Conservation (phyloP, 345 rosid genomes). For the Citrus glauca region DNA sequence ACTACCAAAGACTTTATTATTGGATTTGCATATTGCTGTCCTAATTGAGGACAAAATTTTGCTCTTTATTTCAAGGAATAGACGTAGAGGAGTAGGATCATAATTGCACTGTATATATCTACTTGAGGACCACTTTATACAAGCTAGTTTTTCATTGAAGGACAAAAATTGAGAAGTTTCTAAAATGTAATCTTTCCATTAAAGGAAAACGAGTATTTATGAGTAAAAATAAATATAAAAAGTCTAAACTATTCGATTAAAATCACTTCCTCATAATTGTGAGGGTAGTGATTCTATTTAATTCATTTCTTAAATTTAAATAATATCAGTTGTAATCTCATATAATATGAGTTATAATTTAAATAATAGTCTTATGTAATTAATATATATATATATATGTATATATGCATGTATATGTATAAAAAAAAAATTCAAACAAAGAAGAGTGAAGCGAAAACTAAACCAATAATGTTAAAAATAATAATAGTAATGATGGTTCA, state of each 20-base stretch:
- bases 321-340: too few relatives aligned
- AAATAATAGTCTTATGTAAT: accelerated
- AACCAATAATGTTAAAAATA: too few relatives aligned
- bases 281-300: too few relatives aligned
- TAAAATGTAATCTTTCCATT: background rate
- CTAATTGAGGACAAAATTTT: background rate
- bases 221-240: background rate
- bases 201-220: background rate
- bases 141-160: background rate
- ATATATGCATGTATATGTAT: too few relatives aligned
- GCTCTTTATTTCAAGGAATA: background rate
- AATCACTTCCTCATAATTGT: too few relatives aligned
- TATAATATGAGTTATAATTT: too few relatives aligned
- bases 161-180: background rate
- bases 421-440: background rate
- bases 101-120: background rate
- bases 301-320: too few relatives aligned
- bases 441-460: too few relatives aligned
- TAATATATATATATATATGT: too few relatives aligned
- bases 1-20: background rate
- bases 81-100: background rate
- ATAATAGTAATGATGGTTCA: too few relatives aligned
- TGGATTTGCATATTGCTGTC: background rate
- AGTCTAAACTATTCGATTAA: accelerated
- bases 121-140: background rate